Conservation (phyloP, 768 basidiomycete species). For the Lentinula detonsa region DNA sequence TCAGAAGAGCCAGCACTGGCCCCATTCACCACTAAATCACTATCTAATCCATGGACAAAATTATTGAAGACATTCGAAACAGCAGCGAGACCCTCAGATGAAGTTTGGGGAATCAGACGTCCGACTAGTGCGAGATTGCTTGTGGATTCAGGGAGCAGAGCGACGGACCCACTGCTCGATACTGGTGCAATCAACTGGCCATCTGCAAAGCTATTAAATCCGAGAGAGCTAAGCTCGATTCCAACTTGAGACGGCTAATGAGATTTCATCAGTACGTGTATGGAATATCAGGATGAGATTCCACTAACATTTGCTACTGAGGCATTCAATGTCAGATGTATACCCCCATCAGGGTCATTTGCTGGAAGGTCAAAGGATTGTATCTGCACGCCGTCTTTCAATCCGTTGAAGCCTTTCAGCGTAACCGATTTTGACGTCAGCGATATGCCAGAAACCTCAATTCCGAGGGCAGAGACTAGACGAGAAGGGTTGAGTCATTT, state of each 20-base stretch:
- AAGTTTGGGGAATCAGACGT: constrained; percentile 57
- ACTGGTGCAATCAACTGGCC: constrained; percentile 56
- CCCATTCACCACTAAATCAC: constrained; percentile 52
- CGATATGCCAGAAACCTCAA: constrained; percentile 49
- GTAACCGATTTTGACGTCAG: constrained; percentile 53
- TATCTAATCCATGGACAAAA: constrained; percentile 64
- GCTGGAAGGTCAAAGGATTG: constrained; percentile 64
- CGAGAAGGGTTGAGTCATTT: neutral
- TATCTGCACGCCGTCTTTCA: constrained; percentile 57
- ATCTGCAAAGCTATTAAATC: constrained; percentile 53
- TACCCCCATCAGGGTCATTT: constrained; percentile 67
- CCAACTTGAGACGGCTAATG: constrained; percentile 70
- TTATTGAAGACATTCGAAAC: constrained; percentile 67
- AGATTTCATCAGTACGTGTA: neutral
- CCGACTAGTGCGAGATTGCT: constrained; percentile 51
- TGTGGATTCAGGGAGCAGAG: constrained; percentile 46
- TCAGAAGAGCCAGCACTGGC: constrained; percentile 50
- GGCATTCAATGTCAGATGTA: constrained; percentile 60
- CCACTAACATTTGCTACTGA: constrained; percentile 50
- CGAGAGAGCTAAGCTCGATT: constrained; percentile 52
- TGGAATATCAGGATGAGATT: neutral
- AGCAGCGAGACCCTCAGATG: constrained; percentile 42
- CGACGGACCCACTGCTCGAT: constrained; percentile 40
- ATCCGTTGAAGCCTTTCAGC: constrained; percentile 65
- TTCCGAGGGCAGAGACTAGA: constrained; percentile 53